These are phyloP conservation scores for Candida parachauliodes DNA, from an alignment of 805 yeast species.

Conservation along the genomic window DNA sequence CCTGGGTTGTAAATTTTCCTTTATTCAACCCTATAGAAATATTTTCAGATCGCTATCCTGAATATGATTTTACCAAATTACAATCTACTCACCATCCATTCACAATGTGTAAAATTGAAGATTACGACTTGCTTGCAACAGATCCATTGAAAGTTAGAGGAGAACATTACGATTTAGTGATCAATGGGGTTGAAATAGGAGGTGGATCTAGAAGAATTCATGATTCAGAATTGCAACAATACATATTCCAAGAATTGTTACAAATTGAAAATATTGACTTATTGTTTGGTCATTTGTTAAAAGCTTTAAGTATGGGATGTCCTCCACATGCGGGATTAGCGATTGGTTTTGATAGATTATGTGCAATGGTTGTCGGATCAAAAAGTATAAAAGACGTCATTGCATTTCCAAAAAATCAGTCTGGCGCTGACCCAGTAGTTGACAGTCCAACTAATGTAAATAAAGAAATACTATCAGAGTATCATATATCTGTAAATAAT, in stretches of 20 bases:
- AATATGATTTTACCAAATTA: slow-evolving; percentile 45
- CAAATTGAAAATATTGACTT: slow-evolving; percentile 53
- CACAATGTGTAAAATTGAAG: slow-evolving; percentile 81
- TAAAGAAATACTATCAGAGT: slow-evolving; percentile 47
- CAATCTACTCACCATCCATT: slow-evolving; percentile 95
- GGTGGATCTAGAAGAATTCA: slow-evolving; percentile 97
- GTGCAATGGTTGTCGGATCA: slow-evolving; percentile 83
- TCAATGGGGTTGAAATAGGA: slow-evolving; percentile 94
- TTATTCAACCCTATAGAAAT: slow-evolving; percentile 73
- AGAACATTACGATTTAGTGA: slow-evolving; percentile 89
- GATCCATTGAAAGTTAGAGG: slow-evolving; percentile 71
- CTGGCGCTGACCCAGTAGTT: slow-evolving; percentile 86
- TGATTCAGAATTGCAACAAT: slow-evolving; percentile 74
- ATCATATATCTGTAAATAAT: slow-evolving; percentile 33
- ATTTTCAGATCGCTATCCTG: slow-evolving; percentile 49
- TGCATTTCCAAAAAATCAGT: slow-evolving; percentile 90
- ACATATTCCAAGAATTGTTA: slow-evolving; percentile 63
- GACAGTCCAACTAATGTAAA: slow-evolving; percentile 74
- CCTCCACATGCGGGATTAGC: slow-evolving; percentile 99
- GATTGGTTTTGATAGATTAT: slow-evolving; percentile 87
- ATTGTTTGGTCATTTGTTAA: slow-evolving; percentile 81
- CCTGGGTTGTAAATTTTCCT: slow-evolving; percentile 94
- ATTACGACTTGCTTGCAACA: slow-evolving; percentile 51
- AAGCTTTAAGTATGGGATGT: slow-evolving; percentile 83
- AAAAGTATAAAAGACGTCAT: slow-evolving; percentile 85